Percentiles rank a stretch among this genome's conserved stretches.
Evolutionary conservation across 1,284 basidiomycete genomes (phyloP).

Genomic region (Boletellus deceptivus): DNA sequence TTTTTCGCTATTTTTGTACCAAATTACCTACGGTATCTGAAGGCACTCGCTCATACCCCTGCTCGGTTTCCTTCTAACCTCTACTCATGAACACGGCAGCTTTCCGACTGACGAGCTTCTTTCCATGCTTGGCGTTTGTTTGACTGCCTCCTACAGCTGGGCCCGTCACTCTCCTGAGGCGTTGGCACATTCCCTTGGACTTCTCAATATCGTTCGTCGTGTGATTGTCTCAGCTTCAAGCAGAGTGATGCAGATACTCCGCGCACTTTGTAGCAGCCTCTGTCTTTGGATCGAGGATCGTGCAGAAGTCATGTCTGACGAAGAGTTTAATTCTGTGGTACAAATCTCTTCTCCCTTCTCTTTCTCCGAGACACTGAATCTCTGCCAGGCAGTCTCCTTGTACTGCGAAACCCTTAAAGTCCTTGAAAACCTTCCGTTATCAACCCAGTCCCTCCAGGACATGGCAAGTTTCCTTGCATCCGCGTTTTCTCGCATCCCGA

Average conservation of each 20-base stretch:
- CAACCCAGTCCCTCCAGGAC: constrained; percentile 37
- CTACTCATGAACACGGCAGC: constrained; percentile 3
- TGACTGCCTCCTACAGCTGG: constrained; percentile 37
- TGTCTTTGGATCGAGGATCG: constrained; percentile 54
- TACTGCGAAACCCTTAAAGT: constrained; percentile 44
- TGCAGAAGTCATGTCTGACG: constrained; percentile 36
- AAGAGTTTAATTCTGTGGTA: constrained; percentile 50
- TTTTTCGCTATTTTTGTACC: background rate
- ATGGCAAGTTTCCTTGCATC: constrained; percentile 45
- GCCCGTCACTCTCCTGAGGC: constrained; percentile 23
- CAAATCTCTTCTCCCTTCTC: constrained; percentile 13
- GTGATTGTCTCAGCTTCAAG: constrained; percentile 29
- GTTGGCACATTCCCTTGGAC: constrained; percentile 31
- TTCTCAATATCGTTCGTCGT: constrained; percentile 36
- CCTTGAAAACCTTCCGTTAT: constrained; percentile 39
- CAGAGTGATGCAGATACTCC: constrained; percentile 35
- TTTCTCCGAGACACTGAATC: constrained; percentile 1
- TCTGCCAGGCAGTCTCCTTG: constrained; percentile 41
- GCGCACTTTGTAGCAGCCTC: constrained; percentile 39
- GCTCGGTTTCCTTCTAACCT: constrained; percentile 20
- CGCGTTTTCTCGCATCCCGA: constrained; percentile 46
- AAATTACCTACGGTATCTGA: constrained; percentile 9
- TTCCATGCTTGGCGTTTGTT: constrained; percentile 25
- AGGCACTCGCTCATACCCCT: constrained; percentile 23
- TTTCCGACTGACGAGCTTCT: constrained; percentile 18